phyloP scores from a whole-genome alignment of 2,329 filamentous ascomycete species.

The Bipolaris gigantea region DNA sequence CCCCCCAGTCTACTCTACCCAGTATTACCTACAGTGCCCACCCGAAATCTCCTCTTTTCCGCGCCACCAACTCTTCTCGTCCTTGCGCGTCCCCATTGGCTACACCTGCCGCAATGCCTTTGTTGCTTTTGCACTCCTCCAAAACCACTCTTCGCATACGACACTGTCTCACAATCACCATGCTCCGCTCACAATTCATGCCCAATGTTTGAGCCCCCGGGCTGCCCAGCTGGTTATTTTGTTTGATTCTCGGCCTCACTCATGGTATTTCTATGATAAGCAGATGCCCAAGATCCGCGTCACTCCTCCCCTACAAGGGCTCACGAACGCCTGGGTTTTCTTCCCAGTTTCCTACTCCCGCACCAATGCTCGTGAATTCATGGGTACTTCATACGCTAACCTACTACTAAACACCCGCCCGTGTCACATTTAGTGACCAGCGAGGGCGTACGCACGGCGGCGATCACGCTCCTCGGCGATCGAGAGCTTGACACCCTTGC shows the following conservation, averaged over 20 bases:
- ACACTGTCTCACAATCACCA: neutral
- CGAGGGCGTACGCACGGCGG: conserved; percentile 71
- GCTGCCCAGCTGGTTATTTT: conserved; percentile 26
- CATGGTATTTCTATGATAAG: conserved; percentile 41
- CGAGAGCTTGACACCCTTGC: conserved; percentile 97
- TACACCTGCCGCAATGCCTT: neutral
- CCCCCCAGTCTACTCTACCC: neutral
- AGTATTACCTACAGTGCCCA: neutral
- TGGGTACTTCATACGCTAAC: conserved; percentile 32
- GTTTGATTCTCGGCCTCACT: conserved; percentile 17
- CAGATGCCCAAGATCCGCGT: conserved; percentile 33
- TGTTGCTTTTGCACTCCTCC: neutral
- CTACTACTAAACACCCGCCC: conserved; percentile 17
- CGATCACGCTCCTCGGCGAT: conserved; percentile 99
- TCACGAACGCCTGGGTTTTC: conserved; percentile 42
- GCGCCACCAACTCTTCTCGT: conserved; percentile 5
- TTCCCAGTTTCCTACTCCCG: conserved; percentile 30
- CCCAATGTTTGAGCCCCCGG: neutral
- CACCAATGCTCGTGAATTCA: conserved; percentile 32
- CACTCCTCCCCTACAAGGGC: conserved; percentile 38
- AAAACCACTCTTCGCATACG: neutral
- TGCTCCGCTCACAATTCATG: neutral
- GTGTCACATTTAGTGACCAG: conserved; percentile 50
- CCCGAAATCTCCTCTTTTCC: neutral
- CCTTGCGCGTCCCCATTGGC: no score